Conservation (phyloP, 805 yeast species). For the Citeromyces nyonsensis region DNA sequence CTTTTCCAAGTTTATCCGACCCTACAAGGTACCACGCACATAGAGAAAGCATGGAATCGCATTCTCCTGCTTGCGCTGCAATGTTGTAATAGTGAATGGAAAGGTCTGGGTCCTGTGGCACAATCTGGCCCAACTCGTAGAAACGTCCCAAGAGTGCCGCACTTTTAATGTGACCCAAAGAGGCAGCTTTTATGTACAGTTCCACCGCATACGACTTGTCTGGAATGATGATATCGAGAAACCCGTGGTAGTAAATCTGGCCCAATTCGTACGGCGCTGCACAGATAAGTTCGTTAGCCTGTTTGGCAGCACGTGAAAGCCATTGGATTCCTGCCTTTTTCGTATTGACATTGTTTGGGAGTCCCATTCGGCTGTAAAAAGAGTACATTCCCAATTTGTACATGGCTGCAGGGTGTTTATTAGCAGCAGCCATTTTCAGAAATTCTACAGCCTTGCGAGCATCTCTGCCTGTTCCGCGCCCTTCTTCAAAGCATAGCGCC, state of each 20-base stretch:
- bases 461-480: conserved; percentile 83
- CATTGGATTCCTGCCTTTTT: conserved; percentile 85
- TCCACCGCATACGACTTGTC: conserved; percentile 78
- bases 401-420: conserved; percentile 96
- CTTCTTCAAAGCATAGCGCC: conserved; percentile 85
- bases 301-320: conserved; percentile 76
- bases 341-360: conserved; percentile 47
- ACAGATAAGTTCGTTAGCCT: conserved; percentile 69
- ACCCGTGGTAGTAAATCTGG: conserved; percentile 71
- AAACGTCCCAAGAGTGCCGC: conserved; percentile 68
- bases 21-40: conserved; percentile 97
- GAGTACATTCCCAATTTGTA: conserved; percentile 80
- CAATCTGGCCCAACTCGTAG: conserved; percentile 68
- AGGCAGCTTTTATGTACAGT: conserved; percentile 77
- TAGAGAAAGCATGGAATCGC: conserved; percentile 80
- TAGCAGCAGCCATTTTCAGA: conserved; percentile 73
- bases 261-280: conserved; percentile 95
- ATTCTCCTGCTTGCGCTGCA: conserved; percentile 81
- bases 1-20: conserved; percentile 68
- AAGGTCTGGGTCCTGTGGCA: conserved; percentile 67
- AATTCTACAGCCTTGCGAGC: conserved; percentile 76
- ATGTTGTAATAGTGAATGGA: conserved; percentile 87
- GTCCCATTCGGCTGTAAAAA: conserved; percentile 75
- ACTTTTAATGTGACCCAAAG: conserved; percentile 71
- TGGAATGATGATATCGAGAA: conserved; percentile 70